Conservation (phyloP, 169 alveolate species). For the Plasmodium sp. region DNA sequence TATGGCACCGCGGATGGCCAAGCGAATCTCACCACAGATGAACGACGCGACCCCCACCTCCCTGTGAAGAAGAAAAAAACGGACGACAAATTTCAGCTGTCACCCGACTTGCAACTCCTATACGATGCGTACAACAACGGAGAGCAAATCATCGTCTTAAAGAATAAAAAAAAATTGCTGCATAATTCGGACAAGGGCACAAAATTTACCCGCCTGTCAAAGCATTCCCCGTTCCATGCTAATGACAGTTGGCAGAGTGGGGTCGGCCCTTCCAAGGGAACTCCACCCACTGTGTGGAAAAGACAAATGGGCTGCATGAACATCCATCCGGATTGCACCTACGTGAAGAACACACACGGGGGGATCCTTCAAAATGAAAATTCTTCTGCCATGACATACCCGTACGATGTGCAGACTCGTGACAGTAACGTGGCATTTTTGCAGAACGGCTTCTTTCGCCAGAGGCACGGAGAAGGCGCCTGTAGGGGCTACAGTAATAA, state of each 20-base stretch:
- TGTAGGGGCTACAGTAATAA: neutral
- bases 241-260: conserved; percentile 7
- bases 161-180: conserved; percentile 14
- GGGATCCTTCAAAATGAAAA: neutral
- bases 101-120: conserved; percentile 31
- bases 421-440: neutral
- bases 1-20: neutral
- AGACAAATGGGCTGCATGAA: neutral
- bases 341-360: neutral
- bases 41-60: neutral
- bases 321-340: neutral
- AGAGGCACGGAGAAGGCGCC: neutral
- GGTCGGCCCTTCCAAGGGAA: neutral
- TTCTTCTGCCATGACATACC: neutral
- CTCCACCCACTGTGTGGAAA: neutral
- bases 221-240: conserved; percentile 1
- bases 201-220: conserved; percentile 12
- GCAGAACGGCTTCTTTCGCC: neutral
- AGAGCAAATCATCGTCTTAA: conserved; percentile 24
- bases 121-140: conserved; percentile 62
- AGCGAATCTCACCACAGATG: neutral
- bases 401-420: neutral
- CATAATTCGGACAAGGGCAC: conserved; percentile 15
- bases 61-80: neutral
- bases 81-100: conserved; percentile 18